Percentiles rank a stretch among this genome's conserved stretches.
Evolutionary conservation across 768 basidiomycete genomes (phyloP).

Genomic region (Leccinellum albellum): DNA sequence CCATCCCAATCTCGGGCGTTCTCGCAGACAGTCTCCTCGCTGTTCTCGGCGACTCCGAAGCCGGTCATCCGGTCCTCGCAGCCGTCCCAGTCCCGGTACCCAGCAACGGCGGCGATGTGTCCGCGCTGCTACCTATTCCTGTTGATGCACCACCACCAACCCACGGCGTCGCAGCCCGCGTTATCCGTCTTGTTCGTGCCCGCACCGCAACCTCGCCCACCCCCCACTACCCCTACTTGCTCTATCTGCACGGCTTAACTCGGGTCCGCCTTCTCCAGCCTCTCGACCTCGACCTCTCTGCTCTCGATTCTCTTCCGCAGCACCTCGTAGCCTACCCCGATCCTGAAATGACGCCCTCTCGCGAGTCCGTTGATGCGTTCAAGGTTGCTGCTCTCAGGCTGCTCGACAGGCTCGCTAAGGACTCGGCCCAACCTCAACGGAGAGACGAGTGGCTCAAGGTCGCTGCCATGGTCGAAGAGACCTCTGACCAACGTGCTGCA

Average conservation of each 20-base stretch:
- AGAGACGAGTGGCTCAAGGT: conserved; percentile 70
- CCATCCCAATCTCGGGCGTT: conserved; percentile 58
- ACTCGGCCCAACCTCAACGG: conserved; percentile 41
- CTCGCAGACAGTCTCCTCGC: conserved; percentile 64
- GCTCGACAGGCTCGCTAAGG: conserved; percentile 57
- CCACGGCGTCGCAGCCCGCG: conserved; percentile 68
- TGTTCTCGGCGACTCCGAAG: conserved; percentile 65
- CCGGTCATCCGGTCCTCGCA: conserved; percentile 60
- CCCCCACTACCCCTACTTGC: conserved; percentile 56
- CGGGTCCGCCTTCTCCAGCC: conserved; percentile 55
- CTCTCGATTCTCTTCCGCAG: conserved; percentile 32
- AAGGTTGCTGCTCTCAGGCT: conserved; percentile 63
- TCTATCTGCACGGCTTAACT: conserved; percentile 69
- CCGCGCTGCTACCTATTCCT: not conserved
- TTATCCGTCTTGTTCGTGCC: conserved; percentile 66
- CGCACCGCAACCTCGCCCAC: conserved; percentile 34
- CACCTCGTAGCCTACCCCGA: conserved; percentile 47
- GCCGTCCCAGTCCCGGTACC: conserved; percentile 50
- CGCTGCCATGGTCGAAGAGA: conserved; percentile 68
- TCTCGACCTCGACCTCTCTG: conserved; percentile 26
- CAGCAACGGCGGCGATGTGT: conserved; percentile 16
- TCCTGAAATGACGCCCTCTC: conserved; percentile 41
- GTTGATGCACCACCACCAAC: conserved; percentile 35
- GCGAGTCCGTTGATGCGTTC: conserved; percentile 61
- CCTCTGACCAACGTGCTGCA: conserved; percentile 55